phyloP scores from a whole-genome alignment of 164 flowering plant genomes.

The Magnolia kwangsiensis region DNA sequence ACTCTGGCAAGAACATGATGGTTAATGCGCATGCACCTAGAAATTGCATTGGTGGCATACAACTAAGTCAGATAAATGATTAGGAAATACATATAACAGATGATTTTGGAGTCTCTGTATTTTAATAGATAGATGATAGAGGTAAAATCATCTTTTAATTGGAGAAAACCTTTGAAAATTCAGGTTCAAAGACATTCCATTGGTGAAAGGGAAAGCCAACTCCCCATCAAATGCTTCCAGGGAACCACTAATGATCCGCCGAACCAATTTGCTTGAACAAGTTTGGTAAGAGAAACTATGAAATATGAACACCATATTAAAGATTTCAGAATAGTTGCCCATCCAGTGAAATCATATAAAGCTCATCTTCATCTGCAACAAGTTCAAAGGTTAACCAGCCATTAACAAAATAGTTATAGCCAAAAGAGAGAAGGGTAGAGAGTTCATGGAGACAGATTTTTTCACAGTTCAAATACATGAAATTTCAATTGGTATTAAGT shows the following conservation, averaged over 20 bases:
- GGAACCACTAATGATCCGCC: conserved; percentile 69
- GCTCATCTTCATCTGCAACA: conserved; percentile 54
- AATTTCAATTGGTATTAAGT: conserved; percentile 36
- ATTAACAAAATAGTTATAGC: background rate
- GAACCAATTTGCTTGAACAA: conserved; percentile 64
- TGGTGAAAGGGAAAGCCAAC: conserved; percentile 44
- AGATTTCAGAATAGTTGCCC: conserved; percentile 14
- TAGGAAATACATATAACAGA: too few species aligned
- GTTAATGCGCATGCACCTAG: too few species aligned
- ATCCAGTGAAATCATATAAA: conserved; percentile 51
- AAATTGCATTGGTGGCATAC: too few species aligned
- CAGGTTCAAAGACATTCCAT: conserved; percentile 51
- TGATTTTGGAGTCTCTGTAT: too few species aligned
- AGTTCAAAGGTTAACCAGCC: background rate
- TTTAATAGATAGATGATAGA: too few species aligned
- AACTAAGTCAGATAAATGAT: too few species aligned
- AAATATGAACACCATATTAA: conserved; percentile 3
- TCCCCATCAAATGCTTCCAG: conserved; percentile 45
- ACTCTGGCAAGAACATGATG: too few species aligned
- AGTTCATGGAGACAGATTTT: background rate
- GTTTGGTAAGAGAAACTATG: background rate
- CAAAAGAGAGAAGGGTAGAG: background rate
- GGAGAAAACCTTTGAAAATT: conserved; percentile 65
- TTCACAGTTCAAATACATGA: conserved; percentile 48
- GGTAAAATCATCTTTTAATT: too few species aligned